A percentile compares a stretch with the other conserved stretches of the same genome.
phyloP scores from a whole-genome alignment of 305 asterid species.

The Fraxinus floribunda region DNA sequence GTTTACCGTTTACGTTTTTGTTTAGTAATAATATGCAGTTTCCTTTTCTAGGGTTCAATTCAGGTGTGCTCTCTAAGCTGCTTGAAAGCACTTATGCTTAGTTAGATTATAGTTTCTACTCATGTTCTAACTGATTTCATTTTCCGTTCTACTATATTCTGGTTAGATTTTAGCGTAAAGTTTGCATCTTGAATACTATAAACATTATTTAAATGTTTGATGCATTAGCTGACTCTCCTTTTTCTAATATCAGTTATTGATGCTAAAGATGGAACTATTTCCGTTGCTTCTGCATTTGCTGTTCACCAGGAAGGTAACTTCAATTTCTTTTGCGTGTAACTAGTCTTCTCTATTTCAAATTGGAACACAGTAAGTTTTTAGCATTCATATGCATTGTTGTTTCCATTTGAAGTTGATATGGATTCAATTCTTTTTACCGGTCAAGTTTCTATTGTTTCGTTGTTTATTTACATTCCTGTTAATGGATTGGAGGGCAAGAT shows the following conservation, averaged over 20 bases:
- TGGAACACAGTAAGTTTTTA: constrained; percentile 6
- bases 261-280: constrained; percentile 73
- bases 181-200: constrained; percentile 15
- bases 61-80: not conserved
- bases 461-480: constrained; percentile 1
- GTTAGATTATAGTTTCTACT: not conserved
- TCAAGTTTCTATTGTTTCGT: constrained; percentile 2
- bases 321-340: not conserved
- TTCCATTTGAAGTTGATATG: constrained; percentile 1
- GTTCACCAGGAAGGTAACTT: constrained; percentile 74
- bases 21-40: constrained; percentile 3
- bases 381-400: constrained; percentile 1
- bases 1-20: not conserved
- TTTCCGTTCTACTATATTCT: not conserved
- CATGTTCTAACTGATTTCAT: not conserved
- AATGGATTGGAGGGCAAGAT: constrained; percentile 15
- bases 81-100: not conserved
- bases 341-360: not conserved
- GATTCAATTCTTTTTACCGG: not conserved
- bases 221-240: constrained; percentile 19
- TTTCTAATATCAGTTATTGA: constrained; percentile 51
- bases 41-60: not conserved
- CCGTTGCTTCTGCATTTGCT: constrained; percentile 84
- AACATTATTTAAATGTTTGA: constrained; percentile 6
- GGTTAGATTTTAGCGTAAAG: not conserved